phyloP scores from a whole-genome alignment of 2,329 filamentous ascomycete species.

The Thielaviopsis ethacetica region DNA sequence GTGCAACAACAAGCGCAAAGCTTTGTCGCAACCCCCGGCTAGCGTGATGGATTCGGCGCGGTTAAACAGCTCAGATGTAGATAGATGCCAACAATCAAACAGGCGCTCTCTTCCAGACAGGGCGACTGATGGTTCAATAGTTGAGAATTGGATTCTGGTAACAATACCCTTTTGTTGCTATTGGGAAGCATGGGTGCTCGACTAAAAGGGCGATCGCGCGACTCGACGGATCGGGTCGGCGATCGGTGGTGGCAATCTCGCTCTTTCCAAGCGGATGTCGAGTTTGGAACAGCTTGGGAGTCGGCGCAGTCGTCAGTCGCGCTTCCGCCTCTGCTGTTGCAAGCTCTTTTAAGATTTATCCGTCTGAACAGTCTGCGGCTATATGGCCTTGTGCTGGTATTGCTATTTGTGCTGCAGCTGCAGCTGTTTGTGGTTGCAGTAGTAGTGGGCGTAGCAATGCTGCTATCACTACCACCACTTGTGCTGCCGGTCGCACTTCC shows the following conservation, averaged over 20 bases:
- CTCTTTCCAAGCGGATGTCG: not conserved
- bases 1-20: not conserved
- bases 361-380: not conserved
- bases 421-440: slow-evolving; percentile 1
- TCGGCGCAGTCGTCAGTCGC: not conserved
- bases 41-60: too few species aligned
- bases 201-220: slow-evolving; percentile 9
- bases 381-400: not conserved
- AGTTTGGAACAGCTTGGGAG: not conserved
- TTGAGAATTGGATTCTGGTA: slow-evolving; percentile 9
- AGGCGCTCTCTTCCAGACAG: not conserved
- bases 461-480: not conserved
- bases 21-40: too few species aligned
- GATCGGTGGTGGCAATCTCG: not conserved
- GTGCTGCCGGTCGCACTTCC: slow-evolving; percentile 2
- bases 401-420: not conserved
- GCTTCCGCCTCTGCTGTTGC: not conserved
- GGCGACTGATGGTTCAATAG: not conserved
- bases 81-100: not conserved
- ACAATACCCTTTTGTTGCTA: slow-evolving; percentile 11
- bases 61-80: too few species aligned
- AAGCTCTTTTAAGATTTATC: not conserved
- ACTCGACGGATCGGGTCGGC: slow-evolving; percentile 12
- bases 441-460: not conserved
- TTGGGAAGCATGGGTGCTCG: slow-evolving; percentile 12